These are phyloP conservation scores for Tuber umbilicatum DNA, from an alignment of 495 filamentous ascomycete genomes.

Conservation along the genomic window DNA sequence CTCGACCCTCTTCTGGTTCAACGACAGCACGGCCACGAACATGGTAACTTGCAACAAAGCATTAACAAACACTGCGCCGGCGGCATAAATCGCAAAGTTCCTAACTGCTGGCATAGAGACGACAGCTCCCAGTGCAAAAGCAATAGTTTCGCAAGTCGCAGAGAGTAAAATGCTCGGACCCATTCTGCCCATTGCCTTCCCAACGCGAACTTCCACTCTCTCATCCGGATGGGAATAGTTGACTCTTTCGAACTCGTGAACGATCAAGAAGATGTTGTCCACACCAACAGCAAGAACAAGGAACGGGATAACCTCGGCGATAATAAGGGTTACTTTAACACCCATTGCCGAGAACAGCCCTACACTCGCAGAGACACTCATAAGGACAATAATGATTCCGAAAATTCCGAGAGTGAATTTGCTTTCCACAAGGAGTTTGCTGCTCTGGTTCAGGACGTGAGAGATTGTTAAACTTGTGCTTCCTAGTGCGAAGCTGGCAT, in stretches of 20 bases:
- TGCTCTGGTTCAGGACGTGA: conserved; percentile 70
- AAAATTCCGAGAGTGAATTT: conserved; percentile 90
- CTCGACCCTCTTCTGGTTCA: conserved; percentile 85
- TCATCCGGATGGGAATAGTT: conserved; percentile 84
- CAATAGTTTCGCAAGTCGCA: conserved; percentile 83
- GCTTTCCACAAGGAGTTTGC: conserved; percentile 78
- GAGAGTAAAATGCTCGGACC: conserved; percentile 96
- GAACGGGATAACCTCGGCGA: conserved; percentile 97
- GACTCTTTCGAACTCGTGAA: conserved; percentile 93
- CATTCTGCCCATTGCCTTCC: conserved; percentile 82
- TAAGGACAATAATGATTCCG: conserved; percentile 88
- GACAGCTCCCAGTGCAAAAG: conserved; percentile 84
- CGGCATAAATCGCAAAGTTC: conserved; percentile 94
- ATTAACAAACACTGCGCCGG: conserved; percentile 94
- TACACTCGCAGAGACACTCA: conserved; percentile 93
- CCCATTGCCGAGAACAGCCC: conserved; percentile 84
- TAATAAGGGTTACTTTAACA: conserved; percentile 90
- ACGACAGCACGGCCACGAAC: conserved; percentile 82
- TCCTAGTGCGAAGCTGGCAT: conserved; percentile 84
- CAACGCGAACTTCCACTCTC: conserved; percentile 72
- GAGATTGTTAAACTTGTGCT: conserved; percentile 71
- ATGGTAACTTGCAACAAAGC: conserved; percentile 90
- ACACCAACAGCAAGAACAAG: conserved; percentile 92
- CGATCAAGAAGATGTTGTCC: conserved; percentile 97
- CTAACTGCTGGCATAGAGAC: conserved; percentile 96